A percentile compares a stretch with the other conserved stretches of the same genome.
phyloP scores from a whole-genome alignment of 1,139 yeast genomes.

The Candida buenavistaensis region DNA sequence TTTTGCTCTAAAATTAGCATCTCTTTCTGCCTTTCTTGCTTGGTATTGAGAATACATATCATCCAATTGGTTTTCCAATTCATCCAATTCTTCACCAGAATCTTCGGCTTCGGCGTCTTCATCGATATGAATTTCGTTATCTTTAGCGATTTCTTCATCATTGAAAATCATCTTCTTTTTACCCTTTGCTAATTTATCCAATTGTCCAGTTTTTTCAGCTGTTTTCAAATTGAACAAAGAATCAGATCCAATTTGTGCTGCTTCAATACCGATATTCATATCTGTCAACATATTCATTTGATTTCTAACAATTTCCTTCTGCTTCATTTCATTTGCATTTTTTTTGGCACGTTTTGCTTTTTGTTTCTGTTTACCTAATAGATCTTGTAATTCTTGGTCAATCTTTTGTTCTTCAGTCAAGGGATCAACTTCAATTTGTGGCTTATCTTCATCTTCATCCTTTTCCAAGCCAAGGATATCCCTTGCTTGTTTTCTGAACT shows the following conservation, averaged over 20 bases:
- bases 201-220: slow-evolving; percentile 84
- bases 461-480: slow-evolving; percentile 70
- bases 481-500: slow-evolving; percentile 88
- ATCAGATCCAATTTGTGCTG: slow-evolving; percentile 79
- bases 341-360: slow-evolving; percentile 78
- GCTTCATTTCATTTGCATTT: slow-evolving; percentile 77
- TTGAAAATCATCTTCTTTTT: slow-evolving; percentile 74
- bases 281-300: slow-evolving; percentile 97
- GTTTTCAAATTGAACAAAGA: slow-evolving; percentile 77
- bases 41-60: slow-evolving; percentile 78
- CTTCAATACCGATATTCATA: slow-evolving; percentile 90
- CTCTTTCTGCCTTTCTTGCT: slow-evolving; percentile 71
- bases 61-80: slow-evolving; percentile 78
- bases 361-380: slow-evolving; percentile 70
- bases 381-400: slow-evolving; percentile 75
- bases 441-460: slow-evolving; percentile 47
- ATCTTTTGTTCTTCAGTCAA: slow-evolving; percentile 88
- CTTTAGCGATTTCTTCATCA: slow-evolving; percentile 53
- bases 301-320: slow-evolving; percentile 85
- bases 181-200: slow-evolving; percentile 75
- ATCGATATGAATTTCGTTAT: slow-evolving; percentile 53
- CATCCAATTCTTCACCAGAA: slow-evolving; percentile 60
- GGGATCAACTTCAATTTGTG: slow-evolving; percentile 60
- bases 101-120: slow-evolving; percentile 30
- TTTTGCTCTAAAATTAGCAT: slow-evolving; percentile 79